These are phyloP conservation scores for Boletus pseudopeckii DNA, from an alignment of 768 basidiomycete genomes.

Conservation along the genomic window DNA sequence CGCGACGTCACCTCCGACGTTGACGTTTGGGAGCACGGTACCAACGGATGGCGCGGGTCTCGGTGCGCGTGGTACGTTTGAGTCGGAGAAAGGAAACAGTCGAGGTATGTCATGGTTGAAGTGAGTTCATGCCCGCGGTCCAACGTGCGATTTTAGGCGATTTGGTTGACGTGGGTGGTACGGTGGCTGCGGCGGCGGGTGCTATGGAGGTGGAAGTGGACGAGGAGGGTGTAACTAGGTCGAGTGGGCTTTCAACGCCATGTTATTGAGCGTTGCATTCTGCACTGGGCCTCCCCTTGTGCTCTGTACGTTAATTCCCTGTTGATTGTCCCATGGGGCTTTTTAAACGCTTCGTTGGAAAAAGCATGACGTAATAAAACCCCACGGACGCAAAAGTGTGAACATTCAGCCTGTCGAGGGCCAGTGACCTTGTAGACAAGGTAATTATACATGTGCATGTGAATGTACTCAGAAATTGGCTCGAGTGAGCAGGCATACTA, in stretches of 20 bases:
- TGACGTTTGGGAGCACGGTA: slow-evolving; percentile 1
- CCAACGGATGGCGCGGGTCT: neutral
- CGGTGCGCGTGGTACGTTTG: neutral
- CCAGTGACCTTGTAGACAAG: too few relatives aligned
- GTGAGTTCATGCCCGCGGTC: neutral
- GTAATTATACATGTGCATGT: too few relatives aligned
- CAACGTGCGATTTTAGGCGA: neutral
- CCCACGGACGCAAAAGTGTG: too few relatives aligned
- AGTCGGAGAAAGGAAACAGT: neutral
- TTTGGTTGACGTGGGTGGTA: neutral
- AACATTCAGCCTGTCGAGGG: too few relatives aligned
- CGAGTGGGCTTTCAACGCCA: neutral
- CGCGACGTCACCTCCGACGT: slow-evolving; percentile 3
- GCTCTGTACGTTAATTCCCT: too few relatives aligned
- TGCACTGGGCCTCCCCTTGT: neutral
- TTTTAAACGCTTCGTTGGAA: too few relatives aligned
- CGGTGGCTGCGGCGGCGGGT: neutral
- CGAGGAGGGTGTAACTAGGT: neutral
- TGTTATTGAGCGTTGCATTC: neutral
- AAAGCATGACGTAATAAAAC: too few relatives aligned
- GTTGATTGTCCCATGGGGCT: too few relatives aligned
- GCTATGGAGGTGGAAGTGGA: neutral
- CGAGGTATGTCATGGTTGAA: slow-evolving; percentile 2
- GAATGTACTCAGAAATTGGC: too few relatives aligned
- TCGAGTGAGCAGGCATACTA: too few relatives aligned